Evolutionary conservation across 1,284 basidiomycete species (phyloP), one percentile per base, ranked within the genome.

Genomic region (Austroboletus olivaceoglutinosus): DNA sequence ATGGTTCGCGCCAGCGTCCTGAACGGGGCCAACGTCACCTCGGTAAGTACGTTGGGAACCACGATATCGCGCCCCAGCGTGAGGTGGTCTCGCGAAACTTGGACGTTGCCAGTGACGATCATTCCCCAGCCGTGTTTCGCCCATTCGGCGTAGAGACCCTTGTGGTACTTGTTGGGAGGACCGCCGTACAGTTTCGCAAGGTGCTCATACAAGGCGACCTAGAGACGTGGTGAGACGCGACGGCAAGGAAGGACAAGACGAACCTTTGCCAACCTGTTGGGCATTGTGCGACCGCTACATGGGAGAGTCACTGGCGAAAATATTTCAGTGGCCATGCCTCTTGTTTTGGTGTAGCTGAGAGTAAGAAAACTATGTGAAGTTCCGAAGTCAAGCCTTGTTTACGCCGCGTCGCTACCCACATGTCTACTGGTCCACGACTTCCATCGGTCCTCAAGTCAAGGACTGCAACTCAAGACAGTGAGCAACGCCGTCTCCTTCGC

Each of bases 161-260:
- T 69, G 63, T 93, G 88, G 33, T 76, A 68, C 16, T 71, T 59
- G 52, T 86, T 89, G 0, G 93, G 92, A 15, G 80, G 77, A 0
- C 89, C 88, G n/a, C 91, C 90, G 13, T 73, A 73, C 29, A 88
- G 73, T 2, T 70, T 54, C 0, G 82, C 77, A n/a, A 93, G 75
- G 58, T 92, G 87, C 67, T 96, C 93, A 59, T 93, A 93, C 80
- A 93, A 78, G 0, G 93, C 86, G 19, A 83, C 85, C 89, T 91
- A 27, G 33, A 30, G 2, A 4, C 22, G 31, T 8, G 21, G 37
- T 59, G 39, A 53, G 37, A 19, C 16, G 18, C 34, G 23, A 16
- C 6, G 5, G 13, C 7, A 3, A 27, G 13, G 16, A 23, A 38
- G 12, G 27, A 15, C 23, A 16, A 15, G 33, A 33, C 16, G 13